Evolutionary conservation across 768 basidiomycete genomes (phyloP).

Genomic region (Mycena capillaripes): DNA sequence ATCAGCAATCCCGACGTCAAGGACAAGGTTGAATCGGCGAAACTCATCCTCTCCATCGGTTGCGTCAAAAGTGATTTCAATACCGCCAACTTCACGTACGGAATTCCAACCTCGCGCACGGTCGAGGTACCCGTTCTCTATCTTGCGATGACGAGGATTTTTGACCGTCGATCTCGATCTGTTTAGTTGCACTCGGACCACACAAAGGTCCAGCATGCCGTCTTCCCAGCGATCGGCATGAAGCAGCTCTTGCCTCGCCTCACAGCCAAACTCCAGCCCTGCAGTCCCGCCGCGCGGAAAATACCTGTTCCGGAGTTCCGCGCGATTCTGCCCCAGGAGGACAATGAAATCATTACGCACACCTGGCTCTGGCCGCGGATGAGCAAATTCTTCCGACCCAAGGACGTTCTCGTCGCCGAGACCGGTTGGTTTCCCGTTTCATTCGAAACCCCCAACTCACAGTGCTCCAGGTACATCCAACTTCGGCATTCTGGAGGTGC

Average conservation of each 20-base stretch:
- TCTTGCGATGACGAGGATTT: no score
- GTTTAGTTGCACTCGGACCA: conserved; percentile 81
- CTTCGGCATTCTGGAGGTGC: conserved; percentile 88
- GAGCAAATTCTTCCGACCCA: conserved; percentile 71
- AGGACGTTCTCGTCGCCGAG: conserved; percentile 88
- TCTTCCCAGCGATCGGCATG: conserved; percentile 79
- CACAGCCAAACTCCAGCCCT: conserved; percentile 62
- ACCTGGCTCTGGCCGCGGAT: conserved; percentile 82
- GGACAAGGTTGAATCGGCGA: conserved; percentile 80
- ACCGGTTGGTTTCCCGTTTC: conserved; percentile 65
- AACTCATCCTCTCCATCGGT: conserved; percentile 83
- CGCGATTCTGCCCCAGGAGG: conserved; percentile 64
- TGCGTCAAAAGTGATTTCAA: conserved; percentile 85
- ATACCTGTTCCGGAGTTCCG: conserved; percentile 61
- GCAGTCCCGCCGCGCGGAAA: conserved; percentile 47
- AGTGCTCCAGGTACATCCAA: conserved; percentile 72
- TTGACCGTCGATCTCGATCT: conserved; percentile 14
- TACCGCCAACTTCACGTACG: conserved; percentile 88
- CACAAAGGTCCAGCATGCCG: conserved; percentile 73
- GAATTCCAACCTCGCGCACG: conserved; percentile 68
- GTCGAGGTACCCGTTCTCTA: conserved; percentile 67
- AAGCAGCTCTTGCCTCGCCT: conserved; percentile 81
- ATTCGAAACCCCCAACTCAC: background rate
- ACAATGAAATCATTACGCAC: conserved; percentile 73
- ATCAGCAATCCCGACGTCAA: conserved; percentile 76